Conservation (phyloP, 495 filamentous ascomycete species). For the Cryomyces minteri region DNA sequence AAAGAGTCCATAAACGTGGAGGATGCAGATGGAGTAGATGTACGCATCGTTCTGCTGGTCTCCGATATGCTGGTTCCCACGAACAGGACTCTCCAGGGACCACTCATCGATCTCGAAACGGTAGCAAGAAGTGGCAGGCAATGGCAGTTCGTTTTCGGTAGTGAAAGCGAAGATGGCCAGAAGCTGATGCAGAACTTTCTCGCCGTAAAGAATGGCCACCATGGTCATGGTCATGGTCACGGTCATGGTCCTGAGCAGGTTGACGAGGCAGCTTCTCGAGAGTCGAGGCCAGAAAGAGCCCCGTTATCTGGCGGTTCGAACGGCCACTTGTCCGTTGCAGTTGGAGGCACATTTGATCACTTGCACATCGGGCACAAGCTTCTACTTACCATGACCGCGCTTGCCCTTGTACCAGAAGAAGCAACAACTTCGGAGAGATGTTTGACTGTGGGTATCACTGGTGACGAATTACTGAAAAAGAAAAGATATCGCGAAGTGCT, state of each 20-base stretch:
- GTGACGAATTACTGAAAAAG: constrained; percentile 63
- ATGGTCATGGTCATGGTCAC: no score
- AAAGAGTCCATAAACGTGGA: constrained; percentile 42
- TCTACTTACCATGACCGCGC: constrained; percentile 65
- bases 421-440: constrained; percentile 22
- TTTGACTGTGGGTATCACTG: constrained; percentile 73
- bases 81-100: constrained; percentile 20
- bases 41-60: constrained; percentile 54
- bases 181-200: constrained; percentile 16
- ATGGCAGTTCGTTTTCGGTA: constrained; percentile 56
- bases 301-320: constrained; percentile 4
- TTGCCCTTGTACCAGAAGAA: constrained; percentile 30
- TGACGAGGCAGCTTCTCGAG: neutral
- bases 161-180: constrained; percentile 39
- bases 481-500: constrained; percentile 75
- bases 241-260: constrained; percentile 2
- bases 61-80: neutral
- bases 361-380: constrained; percentile 93
- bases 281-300: constrained; percentile 10
- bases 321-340: constrained; percentile 41
- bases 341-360: constrained; percentile 94
- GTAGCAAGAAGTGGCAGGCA: constrained; percentile 42
- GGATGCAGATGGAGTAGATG: constrained; percentile 55
- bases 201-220: constrained; percentile 9
- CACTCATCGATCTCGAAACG: constrained; percentile 44